Evolutionary conservation across 1,139 yeast species (phyloP), one percentile per base, ranked within the genome.

Genomic region (Wickerhamomyces sp.): DNA sequence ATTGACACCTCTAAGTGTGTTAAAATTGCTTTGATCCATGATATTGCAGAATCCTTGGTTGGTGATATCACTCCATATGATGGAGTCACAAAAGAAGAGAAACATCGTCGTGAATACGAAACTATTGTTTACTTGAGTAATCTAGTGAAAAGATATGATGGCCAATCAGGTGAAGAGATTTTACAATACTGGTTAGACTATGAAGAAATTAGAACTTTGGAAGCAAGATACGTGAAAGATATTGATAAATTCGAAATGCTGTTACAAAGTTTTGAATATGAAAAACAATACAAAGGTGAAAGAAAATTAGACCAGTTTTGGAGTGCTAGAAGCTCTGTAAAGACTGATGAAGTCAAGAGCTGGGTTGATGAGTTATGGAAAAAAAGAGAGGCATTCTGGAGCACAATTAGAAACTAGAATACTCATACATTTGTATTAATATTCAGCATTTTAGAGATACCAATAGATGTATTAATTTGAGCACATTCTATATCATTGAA

Each of bases 41-140:
- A 92, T 60, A 83, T 92, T 56, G 97, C 98, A 10, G 98, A 92
- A 65, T 65, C 90, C 7, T 67, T 92, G 28, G 97, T 92, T 10
- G 97, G 97, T 13, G 98, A 92, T 60, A 88, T 92, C 42, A 89
- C 96, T 1, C 98, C 98, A 13, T 76, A 76, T 54, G 95, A 81
- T 45, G 74, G 72, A 0, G 78, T 86, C n/a, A 62, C 78, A 33
- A 83, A 83, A 56, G 67, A 63, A 27, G 84, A 78, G 52, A 92
- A 92, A 61, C 95, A 88, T 58, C 72, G 83, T 43, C 74, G 97
- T 43, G 98, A 92, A 58, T 72, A 70, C 34, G 79, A 67, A 25
- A 80, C 97, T 7, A 86, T 92, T 51, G 59, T 74, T 34, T 89
- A 81, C 59, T 61, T 92, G 42, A 63, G 82, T 22, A 68, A 72